These are phyloP conservation scores for Codiaeum variegatum DNA, from an alignment of 441 rosid species.

Conservation along the genomic window DNA sequence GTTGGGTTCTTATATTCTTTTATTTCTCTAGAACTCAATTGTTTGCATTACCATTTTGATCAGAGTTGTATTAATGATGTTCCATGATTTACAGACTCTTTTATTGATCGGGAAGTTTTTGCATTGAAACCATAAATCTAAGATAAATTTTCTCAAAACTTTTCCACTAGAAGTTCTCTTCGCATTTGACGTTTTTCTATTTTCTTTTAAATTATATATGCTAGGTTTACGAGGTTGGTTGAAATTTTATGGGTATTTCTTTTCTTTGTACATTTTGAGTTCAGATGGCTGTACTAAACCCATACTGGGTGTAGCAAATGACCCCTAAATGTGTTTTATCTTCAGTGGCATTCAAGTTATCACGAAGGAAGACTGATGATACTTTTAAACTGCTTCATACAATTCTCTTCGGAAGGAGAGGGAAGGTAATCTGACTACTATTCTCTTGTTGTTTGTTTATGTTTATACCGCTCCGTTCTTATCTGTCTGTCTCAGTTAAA, in stretches of 20 bases:
- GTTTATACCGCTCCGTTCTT: not conserved
- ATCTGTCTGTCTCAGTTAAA: not conserved
- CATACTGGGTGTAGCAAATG: slow-evolving; percentile 14
- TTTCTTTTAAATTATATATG: not conserved
- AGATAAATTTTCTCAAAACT: not conserved
- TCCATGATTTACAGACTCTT: not conserved
- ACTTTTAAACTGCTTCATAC: slow-evolving; percentile 71
- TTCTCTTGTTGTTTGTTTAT: not conserved
- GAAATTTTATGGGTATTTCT: not conserved
- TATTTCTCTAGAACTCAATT: not conserved
- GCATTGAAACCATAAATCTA: not conserved
- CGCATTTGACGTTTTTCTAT: not conserved
- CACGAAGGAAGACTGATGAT: slow-evolving; percentile 75
- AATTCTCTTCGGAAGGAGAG: slow-evolving; percentile 81
- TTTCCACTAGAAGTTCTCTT: not conserved
- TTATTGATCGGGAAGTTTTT: not conserved
- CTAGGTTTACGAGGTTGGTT: not conserved
- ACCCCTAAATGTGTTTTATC: slow-evolving; percentile 21
- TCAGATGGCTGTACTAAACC: not conserved
- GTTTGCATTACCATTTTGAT: not conserved
- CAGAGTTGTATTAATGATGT: not conserved
- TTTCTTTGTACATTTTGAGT: not conserved
- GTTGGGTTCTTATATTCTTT: not conserved
- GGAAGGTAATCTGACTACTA: slow-evolving; percentile 52
- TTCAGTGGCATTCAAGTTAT: slow-evolving; percentile 81